A percentile compares a stretch with the other conserved stretches of the same genome.
phyloP scores from a whole-genome alignment of 2,329 filamentous ascomycete genomes.

The Rhytidhysteron rufulum region DNA sequence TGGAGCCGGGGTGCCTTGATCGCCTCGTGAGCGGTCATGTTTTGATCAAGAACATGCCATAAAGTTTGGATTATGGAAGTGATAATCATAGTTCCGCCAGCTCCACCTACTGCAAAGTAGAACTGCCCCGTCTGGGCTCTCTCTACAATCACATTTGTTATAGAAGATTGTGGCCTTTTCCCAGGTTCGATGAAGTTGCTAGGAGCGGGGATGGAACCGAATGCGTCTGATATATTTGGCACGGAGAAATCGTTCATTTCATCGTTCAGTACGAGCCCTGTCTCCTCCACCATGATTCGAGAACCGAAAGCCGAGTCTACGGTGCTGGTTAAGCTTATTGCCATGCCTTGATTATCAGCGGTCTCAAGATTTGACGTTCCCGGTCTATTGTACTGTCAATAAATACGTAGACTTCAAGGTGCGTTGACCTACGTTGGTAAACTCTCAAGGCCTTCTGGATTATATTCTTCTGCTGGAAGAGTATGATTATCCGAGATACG shows the following conservation, averaged over 20 bases:
- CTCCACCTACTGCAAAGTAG: slow-evolving; percentile 64
- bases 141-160: slow-evolving; percentile 71
- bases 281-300: slow-evolving; percentile 68
- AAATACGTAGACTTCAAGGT: no score
- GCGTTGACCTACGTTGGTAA: slow-evolving; percentile 52
- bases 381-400: slow-evolving; percentile 31
- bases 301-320: slow-evolving; percentile 79
- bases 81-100: slow-evolving; percentile 75
- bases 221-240: slow-evolving; percentile 79
- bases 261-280: slow-evolving; percentile 66
- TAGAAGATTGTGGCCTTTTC: slow-evolving; percentile 76
- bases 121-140: slow-evolving; percentile 57
- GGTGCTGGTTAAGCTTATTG: slow-evolving; percentile 74
- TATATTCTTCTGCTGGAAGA: slow-evolving; percentile 66
- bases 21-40: slow-evolving; percentile 41
- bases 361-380: slow-evolving; percentile 68
- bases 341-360: slow-evolving; percentile 65
- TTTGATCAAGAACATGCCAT: slow-evolving; percentile 65
- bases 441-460: slow-evolving; percentile 60
- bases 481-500: slow-evolving; percentile 68
- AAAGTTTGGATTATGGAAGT: slow-evolving; percentile 68
- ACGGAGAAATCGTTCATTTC: slow-evolving; percentile 65
- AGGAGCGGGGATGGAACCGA: no score
- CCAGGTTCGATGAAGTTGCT: slow-evolving; percentile 72
- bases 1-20: slow-evolving; percentile 65